Evolutionary conservation across 179 eudicot genomes (phyloP).

Genomic region (Drosera spatulata): DNA sequence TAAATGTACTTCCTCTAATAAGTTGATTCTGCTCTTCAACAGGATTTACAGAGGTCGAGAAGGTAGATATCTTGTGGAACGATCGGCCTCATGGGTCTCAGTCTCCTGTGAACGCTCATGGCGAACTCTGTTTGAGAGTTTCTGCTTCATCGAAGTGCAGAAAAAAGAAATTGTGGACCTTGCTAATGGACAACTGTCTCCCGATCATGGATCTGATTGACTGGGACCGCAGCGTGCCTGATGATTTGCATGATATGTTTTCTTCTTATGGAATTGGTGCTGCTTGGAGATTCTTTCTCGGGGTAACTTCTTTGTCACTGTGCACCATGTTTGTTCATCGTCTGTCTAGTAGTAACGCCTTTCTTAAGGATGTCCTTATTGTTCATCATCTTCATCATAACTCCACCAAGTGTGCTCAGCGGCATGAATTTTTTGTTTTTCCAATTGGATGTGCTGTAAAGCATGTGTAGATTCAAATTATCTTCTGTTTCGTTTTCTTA

Average conservation of each 20-base stretch:
- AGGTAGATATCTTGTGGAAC: slow-evolving; percentile 81
- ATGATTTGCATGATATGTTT: slow-evolving; percentile 57
- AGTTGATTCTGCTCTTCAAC: slow-evolving; percentile 5
- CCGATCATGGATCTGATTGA: slow-evolving; percentile 66
- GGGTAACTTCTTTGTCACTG: slow-evolving; percentile 28
- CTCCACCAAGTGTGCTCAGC: too few species aligned
- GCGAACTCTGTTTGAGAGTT: slow-evolving; percentile 65
- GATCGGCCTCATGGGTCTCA: slow-evolving; percentile 34
- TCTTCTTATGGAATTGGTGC: slow-evolving; percentile 56
- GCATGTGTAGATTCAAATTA: neutral
- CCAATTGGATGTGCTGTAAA: neutral
- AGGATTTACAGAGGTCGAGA: slow-evolving; percentile 74
- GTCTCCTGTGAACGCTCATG: slow-evolving; percentile 18
- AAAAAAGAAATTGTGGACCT: slow-evolving; percentile 43
- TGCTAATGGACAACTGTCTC: slow-evolving; percentile 55
- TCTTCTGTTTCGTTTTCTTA: neutral
- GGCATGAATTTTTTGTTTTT: neutral
- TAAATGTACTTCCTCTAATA: neutral
- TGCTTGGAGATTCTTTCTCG: slow-evolving; percentile 54
- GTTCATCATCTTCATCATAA: too few species aligned
- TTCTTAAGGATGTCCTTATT: too few species aligned
- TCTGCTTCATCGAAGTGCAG: slow-evolving; percentile 39
- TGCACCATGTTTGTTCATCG: too few species aligned
- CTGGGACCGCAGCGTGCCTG: slow-evolving; percentile 85
- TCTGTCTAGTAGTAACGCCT: too few species aligned